Percentiles rank a stretch among this genome's conserved stretches.
These are phyloP conservation scores for Erysiphe pulchra DNA, from an alignment of 2,329 filamentous ascomycete genomes.

Conservation along the genomic window DNA sequence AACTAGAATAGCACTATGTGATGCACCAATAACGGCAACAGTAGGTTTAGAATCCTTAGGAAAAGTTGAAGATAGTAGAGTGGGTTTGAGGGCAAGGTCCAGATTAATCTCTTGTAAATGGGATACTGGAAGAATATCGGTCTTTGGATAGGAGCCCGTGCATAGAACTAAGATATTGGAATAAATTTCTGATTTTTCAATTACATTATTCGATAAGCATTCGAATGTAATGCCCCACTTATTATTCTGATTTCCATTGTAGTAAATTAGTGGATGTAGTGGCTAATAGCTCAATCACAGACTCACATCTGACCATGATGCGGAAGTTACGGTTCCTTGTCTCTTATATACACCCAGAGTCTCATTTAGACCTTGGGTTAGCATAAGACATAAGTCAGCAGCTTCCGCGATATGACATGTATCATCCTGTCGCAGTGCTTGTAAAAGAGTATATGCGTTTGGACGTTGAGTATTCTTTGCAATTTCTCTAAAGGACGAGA, in stretches of 20 bases:
- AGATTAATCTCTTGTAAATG: conserved; percentile 21
- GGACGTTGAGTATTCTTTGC: conserved; percentile 19
- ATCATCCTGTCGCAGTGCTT: conserved; percentile 26
- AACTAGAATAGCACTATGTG: conserved; percentile 35
- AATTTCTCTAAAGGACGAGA: conserved; percentile 25
- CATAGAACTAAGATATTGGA: conserved; percentile 23
- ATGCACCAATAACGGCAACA: conserved; percentile 32
- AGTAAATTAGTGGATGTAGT: not conserved
- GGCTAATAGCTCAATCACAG: not conserved
- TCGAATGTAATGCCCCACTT: conserved; percentile 16
- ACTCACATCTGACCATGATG: conserved; percentile 16
- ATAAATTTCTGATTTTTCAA: conserved; percentile 2
- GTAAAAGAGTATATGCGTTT: conserved; percentile 27
- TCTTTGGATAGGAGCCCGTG: conserved; percentile 25
- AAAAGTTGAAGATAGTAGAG: conserved; percentile 18
- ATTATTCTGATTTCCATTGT: conserved; percentile 1
- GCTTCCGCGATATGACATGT: conserved; percentile 31
- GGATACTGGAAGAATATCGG: conserved; percentile 17
- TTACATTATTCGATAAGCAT: conserved; percentile 1
- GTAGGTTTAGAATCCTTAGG: conserved; percentile 16
- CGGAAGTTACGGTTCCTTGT: conserved; percentile 16
- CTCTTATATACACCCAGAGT: conserved; percentile 17
- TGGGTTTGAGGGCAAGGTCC: conserved; percentile 28
- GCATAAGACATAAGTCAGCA: conserved; percentile 24
- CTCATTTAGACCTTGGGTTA: conserved; percentile 19